phyloP scores from a whole-genome alignment of 2,329 filamentous ascomycete species.

The Cercospora sp. region DNA sequence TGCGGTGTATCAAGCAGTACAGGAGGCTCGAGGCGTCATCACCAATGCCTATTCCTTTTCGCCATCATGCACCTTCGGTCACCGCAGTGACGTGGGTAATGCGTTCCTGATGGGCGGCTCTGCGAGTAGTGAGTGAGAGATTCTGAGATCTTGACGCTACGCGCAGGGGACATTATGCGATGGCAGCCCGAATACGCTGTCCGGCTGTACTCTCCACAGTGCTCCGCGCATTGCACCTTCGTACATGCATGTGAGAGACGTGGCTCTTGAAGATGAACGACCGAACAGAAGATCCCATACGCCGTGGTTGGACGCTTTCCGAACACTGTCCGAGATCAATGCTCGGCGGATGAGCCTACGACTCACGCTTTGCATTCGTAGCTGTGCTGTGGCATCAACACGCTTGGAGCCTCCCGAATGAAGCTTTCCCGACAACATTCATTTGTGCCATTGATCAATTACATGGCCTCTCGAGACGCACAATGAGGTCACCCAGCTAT shows the following conservation, averaged over 20 bases:
- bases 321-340: neutral
- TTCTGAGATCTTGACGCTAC: neutral
- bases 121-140: neutral
- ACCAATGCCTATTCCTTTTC: neutral
- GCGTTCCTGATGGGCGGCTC: neutral
- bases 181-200: neutral
- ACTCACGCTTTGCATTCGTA: neutral
- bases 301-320: neutral
- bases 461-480: neutral
- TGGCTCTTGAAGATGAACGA: neutral
- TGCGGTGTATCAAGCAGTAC: neutral
- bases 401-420: neutral
- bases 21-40: neutral
- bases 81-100: neutral
- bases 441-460: neutral
- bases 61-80: neutral
- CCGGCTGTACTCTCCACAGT: neutral
- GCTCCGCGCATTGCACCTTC: neutral
- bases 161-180: neutral
- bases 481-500: slow-evolving; percentile 9
- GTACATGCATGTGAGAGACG: neutral
- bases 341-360: neutral
- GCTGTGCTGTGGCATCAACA: neutral
- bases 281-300: neutral
- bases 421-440: neutral